Evolutionary conservation across 495 filamentous ascomycete genomes (phyloP), one percentile per base, ranked within the genome.

Genomic region (Penicillium crystallinum): DNA sequence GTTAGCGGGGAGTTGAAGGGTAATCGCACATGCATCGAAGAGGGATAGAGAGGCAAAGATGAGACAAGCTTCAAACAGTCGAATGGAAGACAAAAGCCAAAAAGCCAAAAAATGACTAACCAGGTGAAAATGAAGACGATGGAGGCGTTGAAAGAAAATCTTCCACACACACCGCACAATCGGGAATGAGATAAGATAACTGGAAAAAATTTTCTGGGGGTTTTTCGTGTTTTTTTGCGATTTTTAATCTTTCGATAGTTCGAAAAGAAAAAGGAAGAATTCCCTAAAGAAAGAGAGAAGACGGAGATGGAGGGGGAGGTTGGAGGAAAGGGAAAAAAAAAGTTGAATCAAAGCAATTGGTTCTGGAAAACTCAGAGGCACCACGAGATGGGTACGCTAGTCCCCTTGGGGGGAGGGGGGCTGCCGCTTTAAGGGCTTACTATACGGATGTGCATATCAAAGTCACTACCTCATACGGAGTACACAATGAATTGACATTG

Each of bases 161-260:
- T 59, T 68, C 67, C 58, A 66, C 68, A 57, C 56, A 71, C 63
- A 72, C 69, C 67, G 61, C 68, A 72, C 64, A 73, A 61, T 65
- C 37, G 53, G 54, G 23, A 56, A 58, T 61, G 61, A 62, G 67
- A 66, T 70, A 68, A 66, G 61, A 62, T 66, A 53, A 56, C 44
- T 53, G 51, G 44, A 49, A 55, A 55, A 48, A 49, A 40, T 57
- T 60, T 66, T 55, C 58, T 61, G 53, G 52, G 56, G 54, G 55
- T 64, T 67, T 69, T 72, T 60, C 58, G 53, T 52, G 44, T 66
- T 72, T 76, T 74, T 76, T 76, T 57, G 56, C 35, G 46, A 57
- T 51, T 57, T 75, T 74, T 70, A 71, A 68, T 66, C 73, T 78
- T 79, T 74, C 65, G 69, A 73, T 53, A 58, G 50, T 53, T 73